Evolutionary conservation across 306 rosid genomes (phyloP).

Genomic region (Castanea sativa): DNA sequence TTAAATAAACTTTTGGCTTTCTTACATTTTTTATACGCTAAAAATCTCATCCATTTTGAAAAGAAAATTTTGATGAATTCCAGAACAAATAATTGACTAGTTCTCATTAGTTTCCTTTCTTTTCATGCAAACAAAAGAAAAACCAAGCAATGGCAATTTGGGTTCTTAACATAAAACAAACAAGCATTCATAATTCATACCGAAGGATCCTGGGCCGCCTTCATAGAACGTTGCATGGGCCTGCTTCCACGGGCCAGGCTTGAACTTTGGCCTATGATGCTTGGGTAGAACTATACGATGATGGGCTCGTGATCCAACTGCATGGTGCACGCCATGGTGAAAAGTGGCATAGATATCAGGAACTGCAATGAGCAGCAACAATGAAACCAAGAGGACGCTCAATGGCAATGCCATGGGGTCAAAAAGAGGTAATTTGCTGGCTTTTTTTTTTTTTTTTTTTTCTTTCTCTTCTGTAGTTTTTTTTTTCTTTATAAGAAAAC

Average conservation of each 20-base stretch:
- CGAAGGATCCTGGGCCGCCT: slow-evolving; percentile 53
- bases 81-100: not conserved
- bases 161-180: not conserved
- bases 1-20: too few relatives aligned
- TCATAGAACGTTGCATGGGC: slow-evolving; percentile 83
- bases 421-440: not conserved
- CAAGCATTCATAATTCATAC: slow-evolving; percentile 25
- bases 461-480: not conserved
- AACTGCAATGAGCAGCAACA: slow-evolving; percentile 19
- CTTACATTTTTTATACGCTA: too few relatives aligned
- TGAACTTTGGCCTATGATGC: slow-evolving; percentile 17
- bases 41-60: too few relatives aligned
- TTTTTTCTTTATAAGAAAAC: not conserved
- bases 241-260: slow-evolving; percentile 52
- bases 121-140: not conserved
- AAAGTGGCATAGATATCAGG: not conserved
- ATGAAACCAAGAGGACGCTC: slow-evolving; percentile 18
- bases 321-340: not conserved
- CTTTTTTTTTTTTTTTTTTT: not conserved
- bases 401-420: slow-evolving; percentile 22
- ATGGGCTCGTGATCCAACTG: not conserved
- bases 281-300: not conserved
- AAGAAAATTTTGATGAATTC: not conserved
- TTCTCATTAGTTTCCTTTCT: not conserved
- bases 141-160: not conserved